A percentile compares a stretch with the other conserved stretches of the same genome.
These are phyloP conservation scores for Elaeis oleifera DNA, from an alignment of 202 grass and related monocot species.

Conservation along the genomic window DNA sequence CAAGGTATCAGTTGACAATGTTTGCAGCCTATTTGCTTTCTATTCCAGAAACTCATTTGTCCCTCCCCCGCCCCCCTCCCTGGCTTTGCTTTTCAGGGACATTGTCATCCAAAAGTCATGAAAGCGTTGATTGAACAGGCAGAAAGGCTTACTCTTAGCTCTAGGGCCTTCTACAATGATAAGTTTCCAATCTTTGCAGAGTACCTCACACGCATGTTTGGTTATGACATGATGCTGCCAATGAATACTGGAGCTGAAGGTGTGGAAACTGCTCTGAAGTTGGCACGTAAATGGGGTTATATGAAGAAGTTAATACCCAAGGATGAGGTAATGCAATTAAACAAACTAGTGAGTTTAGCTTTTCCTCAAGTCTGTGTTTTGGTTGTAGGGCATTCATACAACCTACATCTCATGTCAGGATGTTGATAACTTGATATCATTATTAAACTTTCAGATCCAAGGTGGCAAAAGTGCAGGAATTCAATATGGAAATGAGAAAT, in stretches of 20 bases:
- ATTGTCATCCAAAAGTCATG: conserved; percentile 86
- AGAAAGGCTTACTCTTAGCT: conserved; percentile 83
- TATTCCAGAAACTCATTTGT: neutral
- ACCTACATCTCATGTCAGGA: too few relatives aligned
- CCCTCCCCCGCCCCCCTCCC: neutral
- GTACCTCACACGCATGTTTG: conserved; percentile 71
- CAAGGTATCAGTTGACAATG: neutral
- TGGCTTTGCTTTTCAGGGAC: conserved; percentile 41
- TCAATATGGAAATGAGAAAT: too few relatives aligned
- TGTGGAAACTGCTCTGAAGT: conserved; percentile 87
- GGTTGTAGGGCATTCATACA: too few relatives aligned
- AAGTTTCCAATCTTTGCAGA: conserved; percentile 82
- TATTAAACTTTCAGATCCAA: too few relatives aligned
- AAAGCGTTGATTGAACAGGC: conserved; percentile 78
- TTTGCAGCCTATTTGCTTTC: conserved; percentile 1
- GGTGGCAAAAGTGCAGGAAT: too few relatives aligned
- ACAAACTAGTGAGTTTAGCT: neutral
- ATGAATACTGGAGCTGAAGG: conserved; percentile 99
- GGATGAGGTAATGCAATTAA: conserved; percentile 43
- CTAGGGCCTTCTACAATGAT: conserved; percentile 95
- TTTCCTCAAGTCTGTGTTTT: too few relatives aligned
- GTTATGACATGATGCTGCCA: conserved; percentile 92
- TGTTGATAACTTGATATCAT: too few relatives aligned
- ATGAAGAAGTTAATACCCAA: conserved; percentile 87
- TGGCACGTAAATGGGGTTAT: conserved; percentile 96